Evolutionary conservation across 805 yeast genomes (phyloP), one percentile per base, ranked within the genome.

Genomic region (Candida oleophila): DNA sequence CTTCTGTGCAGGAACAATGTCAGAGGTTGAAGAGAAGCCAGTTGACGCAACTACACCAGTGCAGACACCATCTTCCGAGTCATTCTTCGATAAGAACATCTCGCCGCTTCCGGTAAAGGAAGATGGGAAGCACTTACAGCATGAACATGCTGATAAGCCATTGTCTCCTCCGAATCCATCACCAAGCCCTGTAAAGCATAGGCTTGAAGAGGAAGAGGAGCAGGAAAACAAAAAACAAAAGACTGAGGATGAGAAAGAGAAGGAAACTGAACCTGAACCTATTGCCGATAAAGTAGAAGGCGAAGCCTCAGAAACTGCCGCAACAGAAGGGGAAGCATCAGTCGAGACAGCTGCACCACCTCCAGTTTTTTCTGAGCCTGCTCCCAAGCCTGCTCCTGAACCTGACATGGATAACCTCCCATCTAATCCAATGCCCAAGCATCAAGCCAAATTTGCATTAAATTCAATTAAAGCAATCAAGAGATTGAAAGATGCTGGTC

Each of bases 401-500:
- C 89, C 91, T 0, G 90, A 85, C 56, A 78, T 83, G 83, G 59
- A 79, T 56, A 82, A 83, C 53, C 70, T 86, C 20, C 88, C 92
- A 2, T 71, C 56, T 11, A 60, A 73, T 52, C 92, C 96, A 15
- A 69, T 87, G 55, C 92, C 94, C 21, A 74, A 77, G 43, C 97
- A 94, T 66, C 98, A 94, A 67, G 77, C 80, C 56, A 86, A 85
- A 59, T 91, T 85, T 60, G 89, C 92, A 1, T 55, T 80, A 16
- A 86, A 88, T 51, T 80, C 91, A 1, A 76, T 94, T 43, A 88
- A 91, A 57, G 91, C 96, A 11, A 85, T 94, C 51, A 89, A 87
- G 64, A 74, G 98, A 51, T 77, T 92, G 59, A 89, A 90, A 65
- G 99, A 94, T 68, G 96, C 98, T 1, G 81, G 76, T 14, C 98